Conservation (phyloP, 1,284 basidiomycete species). For the Filobasidium uniguttulatum region DNA sequence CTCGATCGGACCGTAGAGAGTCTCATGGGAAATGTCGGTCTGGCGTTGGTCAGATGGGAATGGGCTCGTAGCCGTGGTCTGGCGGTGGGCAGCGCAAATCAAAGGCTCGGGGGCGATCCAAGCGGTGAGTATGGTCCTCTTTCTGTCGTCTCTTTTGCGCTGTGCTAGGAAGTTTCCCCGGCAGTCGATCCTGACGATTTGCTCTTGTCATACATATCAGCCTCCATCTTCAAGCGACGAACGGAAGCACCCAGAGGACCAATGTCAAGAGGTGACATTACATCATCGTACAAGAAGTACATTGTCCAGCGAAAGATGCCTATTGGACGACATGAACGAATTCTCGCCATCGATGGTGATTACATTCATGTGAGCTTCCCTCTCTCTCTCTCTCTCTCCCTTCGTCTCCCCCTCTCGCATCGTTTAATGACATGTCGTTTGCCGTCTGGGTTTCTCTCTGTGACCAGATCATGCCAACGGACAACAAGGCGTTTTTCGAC, state of each 20-base stretch:
- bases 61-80: conserved; percentile 53
- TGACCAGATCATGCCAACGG: conserved; percentile 69
- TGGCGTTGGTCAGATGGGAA: conserved; percentile 66
- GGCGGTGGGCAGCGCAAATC: conserved; percentile 43
- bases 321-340: conserved; percentile 79
- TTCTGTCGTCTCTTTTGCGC: too few relatives aligned
- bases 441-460: background rate
- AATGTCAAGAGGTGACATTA: conserved; percentile 41
- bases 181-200: background rate
- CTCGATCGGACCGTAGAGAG: conserved; percentile 91
- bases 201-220: conserved; percentile 45
- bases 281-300: conserved; percentile 72
- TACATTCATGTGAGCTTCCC: conserved; percentile 71
- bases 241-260: conserved; percentile 51
- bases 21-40: conserved; percentile 69
- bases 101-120: conserved; percentile 53
- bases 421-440: background rate
- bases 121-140: conserved; percentile 52
- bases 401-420: conserved; percentile 20
- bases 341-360: conserved; percentile 84
- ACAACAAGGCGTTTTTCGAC: conserved; percentile 71
- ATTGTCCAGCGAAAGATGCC: conserved; percentile 89
- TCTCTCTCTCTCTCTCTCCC: conserved; percentile 7
- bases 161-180: conserved; percentile 1
- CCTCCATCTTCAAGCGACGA: conserved; percentile 77